These are phyloP conservation scores for Fragilaria crotonensis DNA, from an alignment of 108 stramenopile species.

Conservation along the genomic window DNA sequence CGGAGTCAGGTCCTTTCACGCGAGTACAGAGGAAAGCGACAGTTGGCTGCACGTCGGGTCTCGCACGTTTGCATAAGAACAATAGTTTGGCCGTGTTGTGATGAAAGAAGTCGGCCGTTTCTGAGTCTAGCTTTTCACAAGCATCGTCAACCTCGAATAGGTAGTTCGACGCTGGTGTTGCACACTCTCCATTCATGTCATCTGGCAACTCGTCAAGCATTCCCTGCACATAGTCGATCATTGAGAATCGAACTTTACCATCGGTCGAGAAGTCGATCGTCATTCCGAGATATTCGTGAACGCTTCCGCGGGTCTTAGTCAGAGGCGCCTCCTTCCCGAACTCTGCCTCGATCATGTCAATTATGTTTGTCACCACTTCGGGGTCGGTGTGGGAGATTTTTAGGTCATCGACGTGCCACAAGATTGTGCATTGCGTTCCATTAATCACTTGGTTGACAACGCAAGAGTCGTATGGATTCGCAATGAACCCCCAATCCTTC, in stretches of 20 bases:
- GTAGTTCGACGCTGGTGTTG: constrained; percentile 26
- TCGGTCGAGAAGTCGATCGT: constrained; percentile 8
- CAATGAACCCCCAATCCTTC: constrained; percentile 16
- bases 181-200: constrained; percentile 9
- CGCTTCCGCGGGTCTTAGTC: constrained; percentile 3
- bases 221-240: constrained; percentile 11
- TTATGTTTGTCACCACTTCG: constrained; percentile 5
- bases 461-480: constrained; percentile 35
- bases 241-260: constrained; percentile 9
- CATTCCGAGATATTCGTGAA: constrained; percentile 39
- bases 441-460: constrained; percentile 32
- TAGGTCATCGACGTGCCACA: constrained; percentile 47
- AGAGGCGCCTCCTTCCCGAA: constrained; percentile 17
- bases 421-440: constrained; percentile 32
- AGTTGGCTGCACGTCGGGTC: constrained; percentile 18
- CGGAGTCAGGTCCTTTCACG: constrained; percentile 27
- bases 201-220: constrained; percentile 17
- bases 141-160: constrained; percentile 24
- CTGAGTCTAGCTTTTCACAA: neutral
- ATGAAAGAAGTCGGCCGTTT: neutral
- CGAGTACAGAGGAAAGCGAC: constrained; percentile 43
- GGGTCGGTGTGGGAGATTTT: constrained; percentile 28
- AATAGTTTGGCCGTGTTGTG: constrained; percentile 13
- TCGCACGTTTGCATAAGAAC: constrained; percentile 16
- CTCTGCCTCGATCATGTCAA: constrained; percentile 1